Base-by-base conservation (phyloP, 352 stramenopile genomes). In the Pythium myriotylum region DNA sequence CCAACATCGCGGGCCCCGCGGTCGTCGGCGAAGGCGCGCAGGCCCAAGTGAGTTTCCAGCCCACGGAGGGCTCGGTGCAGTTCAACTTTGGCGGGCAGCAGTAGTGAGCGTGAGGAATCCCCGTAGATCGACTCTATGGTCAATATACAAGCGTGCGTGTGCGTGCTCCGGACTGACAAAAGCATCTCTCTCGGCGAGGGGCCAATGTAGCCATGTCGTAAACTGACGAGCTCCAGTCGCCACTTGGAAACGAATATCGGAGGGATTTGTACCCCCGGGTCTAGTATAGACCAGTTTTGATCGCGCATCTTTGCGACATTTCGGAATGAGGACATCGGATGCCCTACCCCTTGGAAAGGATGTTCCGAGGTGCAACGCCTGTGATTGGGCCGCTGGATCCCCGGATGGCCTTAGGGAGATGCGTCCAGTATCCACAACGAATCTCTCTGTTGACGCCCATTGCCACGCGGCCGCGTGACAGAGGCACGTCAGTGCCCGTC, bases 1-100 rank as follows among this genome's bases (percentile, higher is more conserved):
- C 48, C 2, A 54, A 56, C 10, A 54, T 66, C 17, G 51, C 88
- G 14, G 83, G 72, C 10, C 84, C 84, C 3, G 73, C 74, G 3
- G 75, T 91, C 22, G 72, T 89, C 27, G 57, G 55, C 8, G 69
- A 78, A 24, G 57, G 74, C 22, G 41, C 48, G 17, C 70, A 77
- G 42, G 68, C 73, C 12, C 65, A 72, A 49, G 65, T 94, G 46
- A 84, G 62, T 54, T 94, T 94, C 65, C 81, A 92, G 69, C 79
- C 85, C 4, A 81, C 84, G 26, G 74, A 89, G 41, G 68, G 73
- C 42, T 59, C 83, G 37, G 70, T 88, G 55, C 72, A 88, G 55
- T 94, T 94, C 68, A 76, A 91, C 62, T 94, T 92, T 67, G 59
- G 64, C 16, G 62, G 54, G n/a, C 69, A 70, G 35, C 10, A 35